Evolutionary conservation across 2,329 filamentous ascomycete species (phyloP).

Genomic region (Hawksworthiomyces lignivorus): DNA sequence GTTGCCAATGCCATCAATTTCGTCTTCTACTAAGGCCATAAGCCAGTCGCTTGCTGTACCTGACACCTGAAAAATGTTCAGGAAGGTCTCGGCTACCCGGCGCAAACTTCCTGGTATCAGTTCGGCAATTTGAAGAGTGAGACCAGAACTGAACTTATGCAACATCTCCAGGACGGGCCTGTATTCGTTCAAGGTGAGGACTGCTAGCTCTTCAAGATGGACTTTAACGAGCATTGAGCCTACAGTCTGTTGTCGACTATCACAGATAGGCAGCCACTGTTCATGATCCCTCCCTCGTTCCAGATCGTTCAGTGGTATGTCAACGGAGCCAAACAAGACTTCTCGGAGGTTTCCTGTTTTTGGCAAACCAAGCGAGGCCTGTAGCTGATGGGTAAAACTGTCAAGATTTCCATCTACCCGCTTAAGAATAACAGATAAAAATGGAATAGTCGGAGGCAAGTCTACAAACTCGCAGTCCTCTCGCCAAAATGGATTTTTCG

Average conservation of each 20-base stretch:
- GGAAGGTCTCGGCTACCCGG: slow-evolving; percentile 72
- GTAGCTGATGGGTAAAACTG: slow-evolving; percentile 35
- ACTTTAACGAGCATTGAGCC: slow-evolving; percentile 81
- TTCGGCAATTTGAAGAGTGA: slow-evolving; percentile 78
- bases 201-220: slow-evolving; percentile 79
- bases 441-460: slow-evolving; percentile 60
- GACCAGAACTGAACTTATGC: slow-evolving; percentile 72
- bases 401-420: slow-evolving; percentile 47
- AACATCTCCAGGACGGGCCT: slow-evolving; percentile 72
- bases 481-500: slow-evolving; percentile 71
- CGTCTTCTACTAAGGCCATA: slow-evolving; percentile 86
- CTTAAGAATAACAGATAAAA: slow-evolving; percentile 65
- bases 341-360: slow-evolving; percentile 40
- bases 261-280: slow-evolving; percentile 78
- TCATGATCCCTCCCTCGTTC: slow-evolving; percentile 72
- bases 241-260: slow-evolving; percentile 66
- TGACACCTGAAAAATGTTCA: slow-evolving; percentile 94
- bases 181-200: slow-evolving; percentile 82
- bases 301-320: slow-evolving; percentile 71
- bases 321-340: slow-evolving; percentile 61
- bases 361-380: slow-evolving; percentile 33
- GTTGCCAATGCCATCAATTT: slow-evolving; percentile 87
- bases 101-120: slow-evolving; percentile 71
- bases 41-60: slow-evolving; percentile 82
- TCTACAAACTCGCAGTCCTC: slow-evolving; percentile 74